phyloP scores from a whole-genome alignment of 495 filamentous ascomycete species.

The Cetradonia linearis region DNA sequence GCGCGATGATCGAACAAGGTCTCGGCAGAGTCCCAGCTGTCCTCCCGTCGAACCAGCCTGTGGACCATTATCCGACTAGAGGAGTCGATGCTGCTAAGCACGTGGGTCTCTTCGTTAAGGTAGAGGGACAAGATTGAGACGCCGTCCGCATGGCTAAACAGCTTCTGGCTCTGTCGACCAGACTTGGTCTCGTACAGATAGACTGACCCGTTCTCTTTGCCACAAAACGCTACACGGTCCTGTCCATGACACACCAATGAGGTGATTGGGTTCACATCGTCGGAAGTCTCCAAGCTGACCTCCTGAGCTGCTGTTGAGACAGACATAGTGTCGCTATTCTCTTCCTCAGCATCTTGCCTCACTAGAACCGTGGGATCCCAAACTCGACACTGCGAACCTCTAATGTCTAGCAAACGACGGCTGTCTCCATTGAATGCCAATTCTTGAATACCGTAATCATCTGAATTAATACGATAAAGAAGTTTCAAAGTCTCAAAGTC shows the following conservation, averaged over 20 bases:
- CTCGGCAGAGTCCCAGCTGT: conserved; percentile 4
- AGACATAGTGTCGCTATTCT: conserved; percentile 22
- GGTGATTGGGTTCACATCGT: conserved; percentile 12
- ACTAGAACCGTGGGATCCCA: conserved; percentile 27
- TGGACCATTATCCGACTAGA: conserved; percentile 14
- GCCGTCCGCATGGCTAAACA: conserved; percentile 16
- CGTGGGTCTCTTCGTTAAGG: conserved; percentile 11
- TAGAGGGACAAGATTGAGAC: conserved; percentile 12
- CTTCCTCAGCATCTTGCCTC: conserved; percentile 22
- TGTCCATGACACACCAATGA: conserved; percentile 6
- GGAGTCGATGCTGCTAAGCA: conserved; percentile 9
- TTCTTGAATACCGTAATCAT: conserved; percentile 23
- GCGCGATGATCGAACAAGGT: conserved; percentile 12
- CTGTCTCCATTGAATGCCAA: conserved; percentile 28
- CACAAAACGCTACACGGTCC: conserved; percentile 16
- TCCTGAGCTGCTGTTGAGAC: conserved; percentile 17
- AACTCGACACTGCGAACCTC: conserved; percentile 29
- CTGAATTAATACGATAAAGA: conserved; percentile 28
- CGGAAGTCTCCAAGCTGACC: conserved; percentile 6
- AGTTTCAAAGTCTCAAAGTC: conserved; percentile 31
- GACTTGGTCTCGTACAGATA: conserved; percentile 16
- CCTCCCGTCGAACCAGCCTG: not conserved
- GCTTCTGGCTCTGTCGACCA: conserved; percentile 10
- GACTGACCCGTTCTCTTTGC: conserved; percentile 20
- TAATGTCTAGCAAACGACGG: conserved; percentile 28